phyloP scores from a whole-genome alignment of 106 monocot genomes.

The Xerophyta viscosa region DNA sequence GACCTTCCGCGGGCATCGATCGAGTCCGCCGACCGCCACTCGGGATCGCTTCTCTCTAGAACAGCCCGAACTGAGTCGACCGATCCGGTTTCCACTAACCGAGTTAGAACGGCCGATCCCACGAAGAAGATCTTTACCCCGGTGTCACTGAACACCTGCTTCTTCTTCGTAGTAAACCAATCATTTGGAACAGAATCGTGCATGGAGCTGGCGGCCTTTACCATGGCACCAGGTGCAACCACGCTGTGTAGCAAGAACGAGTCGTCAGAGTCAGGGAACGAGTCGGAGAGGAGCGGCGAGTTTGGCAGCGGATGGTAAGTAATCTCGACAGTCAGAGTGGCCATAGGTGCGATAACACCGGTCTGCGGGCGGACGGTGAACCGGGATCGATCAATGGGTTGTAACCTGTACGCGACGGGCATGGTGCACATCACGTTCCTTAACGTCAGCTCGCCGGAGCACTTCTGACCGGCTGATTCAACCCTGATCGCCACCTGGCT shows the following conservation, averaged over 20 bases:
- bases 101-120: conserved; percentile 40
- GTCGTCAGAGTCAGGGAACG: conserved; percentile 23
- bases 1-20: conserved; percentile 22
- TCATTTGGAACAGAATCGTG: conserved; percentile 32
- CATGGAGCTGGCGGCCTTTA: conserved; percentile 2
- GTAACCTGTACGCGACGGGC: conserved; percentile 17
- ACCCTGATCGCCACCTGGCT: conserved; percentile 11
- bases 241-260: conserved; percentile 52
- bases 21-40: conserved; percentile 37
- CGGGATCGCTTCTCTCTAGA: conserved; percentile 38
- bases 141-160: conserved; percentile 44
- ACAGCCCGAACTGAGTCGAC: conserved; percentile 34
- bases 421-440: conserved; percentile 23
- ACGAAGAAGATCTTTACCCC: conserved; percentile 30
- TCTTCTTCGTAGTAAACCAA: conserved; percentile 53
- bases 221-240: conserved; percentile 33
- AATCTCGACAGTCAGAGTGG: conserved; percentile 11
- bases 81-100: conserved; percentile 22
- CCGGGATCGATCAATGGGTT: conserved; percentile 5
- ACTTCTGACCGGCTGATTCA: conserved; percentile 14
- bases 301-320: background rate
- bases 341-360: conserved; percentile 14
- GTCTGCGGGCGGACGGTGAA: conserved; percentile 12
- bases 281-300: background rate
- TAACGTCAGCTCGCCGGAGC: conserved; percentile 10